Base-by-base conservation (phyloP, 2,329 filamentous ascomycete species). In the Alternaria atra region DNA sequence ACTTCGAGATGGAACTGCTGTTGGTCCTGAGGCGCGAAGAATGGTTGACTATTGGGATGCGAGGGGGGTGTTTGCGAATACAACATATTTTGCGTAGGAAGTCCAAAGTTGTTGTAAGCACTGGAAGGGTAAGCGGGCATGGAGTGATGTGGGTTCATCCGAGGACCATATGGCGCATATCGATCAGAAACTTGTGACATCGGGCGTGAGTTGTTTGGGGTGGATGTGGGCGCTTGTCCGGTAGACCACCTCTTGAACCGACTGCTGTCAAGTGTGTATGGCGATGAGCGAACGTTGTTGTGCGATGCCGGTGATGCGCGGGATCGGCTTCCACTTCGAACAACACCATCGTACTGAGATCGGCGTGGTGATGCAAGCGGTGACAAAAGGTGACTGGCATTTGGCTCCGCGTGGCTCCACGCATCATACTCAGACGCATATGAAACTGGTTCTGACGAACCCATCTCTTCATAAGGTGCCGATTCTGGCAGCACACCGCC, bases 231-330 rank as follows among this genome's bases (percentile, higher is more conserved):
- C 17, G 77, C 73, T 52, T 77, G 76, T 13, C 90, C 90, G 4
- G 91, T 93, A 20, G 91, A 93, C 90, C 91, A 93, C 67, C 91
- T 84, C 82, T 93, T 92, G 74, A 84, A 88, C 64, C 89, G 86
- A 46, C 83, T 84, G 53, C 84, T 85, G 46, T 92, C 90, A 52
- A 92, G 84, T 52, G 82, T 89, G 79, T 93, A 93, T 1, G 91
- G 91, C 17, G 88, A 89, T 40, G 90, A 87, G 63, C 90, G 86
- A 73, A 90, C 84, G 55, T 84, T 88, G 32, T 87, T 88, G 44
- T 90, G 85, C 23, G 91, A 90, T 32, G 90, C 91, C 37, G 90
- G 90, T 46, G 90, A 92, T 12, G 89, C 89, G 40, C 90, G 86
- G 23, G 90, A 89, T 53, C 90, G 87, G 77, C 89, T 91, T 64